phyloP scores from a whole-genome alignment of 2,329 filamentous ascomycete species.

The Lasiodiplodia citricola region DNA sequence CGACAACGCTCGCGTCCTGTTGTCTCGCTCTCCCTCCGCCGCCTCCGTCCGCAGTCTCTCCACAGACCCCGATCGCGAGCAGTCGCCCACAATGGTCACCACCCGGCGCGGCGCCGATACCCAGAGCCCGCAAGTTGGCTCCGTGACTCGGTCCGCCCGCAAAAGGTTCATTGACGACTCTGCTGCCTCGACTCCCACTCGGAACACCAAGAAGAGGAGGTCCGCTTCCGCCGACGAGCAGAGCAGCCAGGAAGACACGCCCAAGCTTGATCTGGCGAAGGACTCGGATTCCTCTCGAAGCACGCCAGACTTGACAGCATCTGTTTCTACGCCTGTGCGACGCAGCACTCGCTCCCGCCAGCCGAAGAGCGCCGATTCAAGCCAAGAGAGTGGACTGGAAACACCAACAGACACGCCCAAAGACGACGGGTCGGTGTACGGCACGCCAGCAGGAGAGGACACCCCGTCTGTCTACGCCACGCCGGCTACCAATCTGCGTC shows the following conservation, averaged over 20 bases:
- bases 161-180: conserved; percentile 26
- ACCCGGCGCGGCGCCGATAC: conserved; percentile 24
- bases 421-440: conserved; percentile 24
- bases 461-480: conserved; percentile 26
- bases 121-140: conserved; percentile 18
- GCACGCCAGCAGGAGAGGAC: conserved; percentile 22
- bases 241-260: conserved; percentile 7
- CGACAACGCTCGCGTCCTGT: conserved; percentile 37
- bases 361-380: not conserved
- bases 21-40: conserved; percentile 39
- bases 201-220: conserved; percentile 19
- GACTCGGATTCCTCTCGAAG: not conserved
- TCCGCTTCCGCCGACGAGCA: not conserved
- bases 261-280: conserved; percentile 12
- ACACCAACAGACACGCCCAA: not conserved
- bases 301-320: not conserved
- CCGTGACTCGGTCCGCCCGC: conserved; percentile 14
- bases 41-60: not conserved
- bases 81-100: conserved; percentile 24
- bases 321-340: conserved; percentile 10
- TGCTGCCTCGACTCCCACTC: conserved; percentile 8
- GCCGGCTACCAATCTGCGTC: conserved; percentile 21
- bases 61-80: conserved; percentile 26
- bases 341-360: conserved; percentile 3
- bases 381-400: conserved; percentile 3